These are phyloP conservation scores for Didymella sp. DNA, from an alignment of 2,329 filamentous ascomycete genomes.

Conservation along the genomic window DNA sequence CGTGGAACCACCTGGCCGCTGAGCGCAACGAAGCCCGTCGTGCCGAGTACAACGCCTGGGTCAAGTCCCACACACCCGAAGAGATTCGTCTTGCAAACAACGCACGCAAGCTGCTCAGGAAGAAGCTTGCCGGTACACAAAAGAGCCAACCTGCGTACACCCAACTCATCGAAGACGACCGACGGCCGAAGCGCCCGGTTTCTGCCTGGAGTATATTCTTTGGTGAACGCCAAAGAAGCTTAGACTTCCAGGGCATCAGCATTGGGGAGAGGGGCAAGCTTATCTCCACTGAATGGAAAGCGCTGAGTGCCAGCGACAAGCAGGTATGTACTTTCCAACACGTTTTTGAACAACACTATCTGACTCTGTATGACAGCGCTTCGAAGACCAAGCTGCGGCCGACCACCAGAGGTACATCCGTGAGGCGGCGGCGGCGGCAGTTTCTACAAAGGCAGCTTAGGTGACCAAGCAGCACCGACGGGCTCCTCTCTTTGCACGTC, in stretches of 20 bases:
- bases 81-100: constrained; percentile 66
- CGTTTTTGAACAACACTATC: constrained; percentile 3
- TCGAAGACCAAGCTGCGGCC: constrained; percentile 34
- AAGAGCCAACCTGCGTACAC: constrained; percentile 21
- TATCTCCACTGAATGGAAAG: constrained; percentile 58
- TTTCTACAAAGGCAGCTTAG: background rate
- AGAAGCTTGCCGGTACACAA: constrained; percentile 16
- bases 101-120: constrained; percentile 56
- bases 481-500: background rate
- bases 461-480: background rate
- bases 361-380: constrained; percentile 40
- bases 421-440: background rate
- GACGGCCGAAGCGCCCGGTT: constrained; percentile 56
- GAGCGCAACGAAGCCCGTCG: constrained; percentile 55
- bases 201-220: constrained; percentile 55
- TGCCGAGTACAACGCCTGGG: constrained; percentile 60
- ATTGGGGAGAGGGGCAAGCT: constrained; percentile 51
- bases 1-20: constrained; percentile 60
- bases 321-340: constrained; percentile 48
- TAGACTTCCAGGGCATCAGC: constrained; percentile 60
- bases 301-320: constrained; percentile 55
- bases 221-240: constrained; percentile 53
- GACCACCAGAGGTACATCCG: constrained; percentile 39
- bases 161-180: constrained; percentile 59
- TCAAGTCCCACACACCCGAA: constrained; percentile 61